Conservation (phyloP, 257 asterid species). For the Petrea volubilis region DNA sequence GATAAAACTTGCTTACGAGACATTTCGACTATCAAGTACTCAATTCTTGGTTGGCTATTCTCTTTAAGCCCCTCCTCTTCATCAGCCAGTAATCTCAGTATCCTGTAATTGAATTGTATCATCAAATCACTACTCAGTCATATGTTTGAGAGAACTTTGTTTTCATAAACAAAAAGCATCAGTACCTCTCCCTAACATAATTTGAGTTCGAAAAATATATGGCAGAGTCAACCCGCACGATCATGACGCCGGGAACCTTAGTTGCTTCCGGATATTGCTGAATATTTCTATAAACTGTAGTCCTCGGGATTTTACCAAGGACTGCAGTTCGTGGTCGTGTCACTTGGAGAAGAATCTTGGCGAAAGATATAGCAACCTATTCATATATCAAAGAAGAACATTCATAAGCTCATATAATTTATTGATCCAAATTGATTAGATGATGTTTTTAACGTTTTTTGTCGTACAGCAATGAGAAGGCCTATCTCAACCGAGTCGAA, state of each 20-base stretch:
- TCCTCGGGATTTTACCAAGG: no score
- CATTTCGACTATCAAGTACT: no score
- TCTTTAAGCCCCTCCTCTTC: conserved; percentile 44
- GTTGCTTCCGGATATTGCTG: no score
- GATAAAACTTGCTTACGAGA: conserved; percentile 15
- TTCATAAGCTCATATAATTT: no score
- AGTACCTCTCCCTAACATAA: no score
- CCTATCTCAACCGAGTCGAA: conserved; percentile 69
- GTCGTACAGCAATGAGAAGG: conserved; percentile 64
- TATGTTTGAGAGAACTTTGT: neutral
- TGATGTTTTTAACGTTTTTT: neutral
- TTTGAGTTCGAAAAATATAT: no score
- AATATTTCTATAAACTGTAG: no score
- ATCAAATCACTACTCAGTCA: conserved; percentile 14
- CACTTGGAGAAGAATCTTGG: conserved; percentile 78
- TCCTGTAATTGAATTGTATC: neutral
- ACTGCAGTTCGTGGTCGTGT: conserved; percentile 58
- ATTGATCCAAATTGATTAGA: no score
- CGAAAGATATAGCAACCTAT: conserved; percentile 26
- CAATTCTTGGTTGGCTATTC: conserved; percentile 33
- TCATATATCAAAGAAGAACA: no score
- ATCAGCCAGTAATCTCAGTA: conserved; percentile 17
- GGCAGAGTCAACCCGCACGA: no score
- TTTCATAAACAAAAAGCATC: no score
- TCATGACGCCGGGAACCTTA: conserved; percentile 47